Base-by-base conservation (phyloP, 768 basidiomycete genomes). In the Stropharia rugosoannulata region DNA sequence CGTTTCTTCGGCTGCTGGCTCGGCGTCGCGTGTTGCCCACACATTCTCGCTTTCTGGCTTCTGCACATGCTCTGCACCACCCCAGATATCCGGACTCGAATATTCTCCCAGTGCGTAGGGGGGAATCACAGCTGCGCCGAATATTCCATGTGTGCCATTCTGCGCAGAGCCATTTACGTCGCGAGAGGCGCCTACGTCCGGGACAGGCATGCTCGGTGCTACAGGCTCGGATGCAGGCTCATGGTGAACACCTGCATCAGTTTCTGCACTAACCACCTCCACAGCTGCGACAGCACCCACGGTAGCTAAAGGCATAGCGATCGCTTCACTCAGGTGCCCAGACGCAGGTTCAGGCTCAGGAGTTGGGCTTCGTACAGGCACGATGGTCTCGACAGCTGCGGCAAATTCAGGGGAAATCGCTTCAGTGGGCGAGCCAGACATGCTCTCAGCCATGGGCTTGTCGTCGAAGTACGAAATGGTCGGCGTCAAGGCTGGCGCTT, bases 401-500 rank as follows among this genome's bases (percentile, higher is more conserved):
- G 50, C 57, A 42, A 66, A 66, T 10, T 57, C 62, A 3, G 47
- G 35, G 15, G 52, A 47, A 5, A 54, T 7, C 5, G 29, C 29
- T 10, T 32, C 53, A 10, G 54, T 37, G 2, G 35, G 53, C n/a
- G 37, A 44, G n/a, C 62, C 62, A 25, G 56, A 51, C 32, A 66
- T 56, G 49, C 65, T 68, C 51, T 65, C 64, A 4, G 60, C 66
- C 22, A 67, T 56, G 11, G 69, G 66, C 19, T 64, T 64, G 58
- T 64, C 51, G 41, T 52, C 64, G 49, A 71, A 71, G 62, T 69
- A 70, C 6, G 67, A 64, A 7, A 55, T 57, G 15, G 45, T 57
- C n/a, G 63, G 64, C 16, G 16, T 37, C 10, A 49, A 8, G 12
- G 50, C 45, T 6, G 51, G 41, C 29, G 56, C 44, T 35, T 49